Evolutionary conservation across 768 basidiomycete species (phyloP).

Genomic region (Clavulina sp.): DNA sequence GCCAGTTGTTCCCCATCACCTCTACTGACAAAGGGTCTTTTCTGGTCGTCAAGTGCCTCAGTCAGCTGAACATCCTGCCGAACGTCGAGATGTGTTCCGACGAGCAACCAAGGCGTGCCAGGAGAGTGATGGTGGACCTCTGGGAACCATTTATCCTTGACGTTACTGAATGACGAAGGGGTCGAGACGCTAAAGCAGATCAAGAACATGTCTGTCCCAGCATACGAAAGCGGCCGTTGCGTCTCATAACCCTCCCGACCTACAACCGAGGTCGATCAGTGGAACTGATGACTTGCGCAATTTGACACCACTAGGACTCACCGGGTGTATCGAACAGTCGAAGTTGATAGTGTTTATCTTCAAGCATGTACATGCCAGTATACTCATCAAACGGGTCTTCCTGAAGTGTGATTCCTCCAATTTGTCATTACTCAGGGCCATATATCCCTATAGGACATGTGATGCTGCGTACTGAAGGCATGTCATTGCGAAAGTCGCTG

Average conservation of each 20-base stretch:
- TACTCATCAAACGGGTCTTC: slow-evolving; percentile 85
- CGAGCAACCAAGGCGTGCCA: slow-evolving; percentile 96
- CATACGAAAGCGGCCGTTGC: slow-evolving; percentile 96
- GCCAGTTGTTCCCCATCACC: slow-evolving; percentile 91
- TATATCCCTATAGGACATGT: slow-evolving; percentile 6
- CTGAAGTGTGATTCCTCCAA: background rate
- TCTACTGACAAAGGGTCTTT: slow-evolving; percentile 75
- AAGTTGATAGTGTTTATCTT: slow-evolving; percentile 96
- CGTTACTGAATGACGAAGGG: slow-evolving; percentile 98
- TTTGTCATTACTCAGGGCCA: slow-evolving; percentile 15
- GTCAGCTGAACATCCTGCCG: slow-evolving; percentile 83
- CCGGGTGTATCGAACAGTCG: slow-evolving; percentile 98
- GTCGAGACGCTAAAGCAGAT: slow-evolving; percentile 99
- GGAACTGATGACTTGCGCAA: too few relatives aligned
- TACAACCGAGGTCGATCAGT: too few relatives aligned
- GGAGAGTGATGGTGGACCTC: slow-evolving; percentile 99
- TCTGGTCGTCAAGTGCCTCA: slow-evolving; percentile 91
- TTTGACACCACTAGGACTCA: too few relatives aligned
- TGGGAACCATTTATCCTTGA: slow-evolving; percentile 99
- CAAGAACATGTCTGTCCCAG: slow-evolving; percentile 98
- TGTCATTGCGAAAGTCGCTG: slow-evolving; percentile 96
- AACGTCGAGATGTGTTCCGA: slow-evolving; percentile 95
- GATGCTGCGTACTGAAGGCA: slow-evolving; percentile 65
- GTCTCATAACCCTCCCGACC: slow-evolving; percentile 76
- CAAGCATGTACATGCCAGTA: slow-evolving; percentile 99